Conservation (phyloP, 2,329 filamentous ascomycete genomes). For the Botrytis cinerea region DNA sequence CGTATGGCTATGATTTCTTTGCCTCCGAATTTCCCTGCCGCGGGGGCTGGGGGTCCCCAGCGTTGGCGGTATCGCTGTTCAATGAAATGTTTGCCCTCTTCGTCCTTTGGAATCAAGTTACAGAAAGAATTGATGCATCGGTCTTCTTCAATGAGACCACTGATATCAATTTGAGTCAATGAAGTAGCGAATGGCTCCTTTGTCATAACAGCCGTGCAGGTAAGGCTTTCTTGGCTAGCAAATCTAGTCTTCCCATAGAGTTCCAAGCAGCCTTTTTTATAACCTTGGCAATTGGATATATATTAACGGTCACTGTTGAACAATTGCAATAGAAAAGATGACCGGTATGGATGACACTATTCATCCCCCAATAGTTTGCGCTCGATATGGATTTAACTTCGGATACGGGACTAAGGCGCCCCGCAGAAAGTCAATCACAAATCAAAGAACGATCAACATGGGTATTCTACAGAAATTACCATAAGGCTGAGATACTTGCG, state of each 20-base stretch:
- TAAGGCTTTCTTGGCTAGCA: conserved; percentile 54
- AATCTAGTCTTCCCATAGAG: neutral
- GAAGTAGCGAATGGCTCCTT: no score
- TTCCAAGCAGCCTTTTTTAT: neutral
- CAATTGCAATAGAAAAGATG: neutral
- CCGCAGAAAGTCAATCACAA: neutral
- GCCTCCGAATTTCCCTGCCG: no score
- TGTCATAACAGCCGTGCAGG: conserved; percentile 56
- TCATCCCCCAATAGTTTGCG: neutral
- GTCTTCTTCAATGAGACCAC: no score
- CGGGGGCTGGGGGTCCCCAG: no score
- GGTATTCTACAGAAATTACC: neutral
- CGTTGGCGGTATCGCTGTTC: no score
- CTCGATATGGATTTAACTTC: neutral
- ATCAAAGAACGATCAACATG: neutral
- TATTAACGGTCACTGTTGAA: neutral
- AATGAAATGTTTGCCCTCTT: no score
- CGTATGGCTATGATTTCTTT: no score
- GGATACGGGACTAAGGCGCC: neutral
- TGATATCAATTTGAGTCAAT: no score
- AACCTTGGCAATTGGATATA: neutral
- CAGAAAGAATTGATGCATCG: no score
- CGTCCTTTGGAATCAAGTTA: no score
- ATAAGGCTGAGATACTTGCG: neutral
- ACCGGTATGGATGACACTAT: neutral